Evolutionary conservation across 371 early-diverging fungal genomes (phyloP), one percentile per base, ranked within the genome.

Genomic region (Mortierella sp.): DNA sequence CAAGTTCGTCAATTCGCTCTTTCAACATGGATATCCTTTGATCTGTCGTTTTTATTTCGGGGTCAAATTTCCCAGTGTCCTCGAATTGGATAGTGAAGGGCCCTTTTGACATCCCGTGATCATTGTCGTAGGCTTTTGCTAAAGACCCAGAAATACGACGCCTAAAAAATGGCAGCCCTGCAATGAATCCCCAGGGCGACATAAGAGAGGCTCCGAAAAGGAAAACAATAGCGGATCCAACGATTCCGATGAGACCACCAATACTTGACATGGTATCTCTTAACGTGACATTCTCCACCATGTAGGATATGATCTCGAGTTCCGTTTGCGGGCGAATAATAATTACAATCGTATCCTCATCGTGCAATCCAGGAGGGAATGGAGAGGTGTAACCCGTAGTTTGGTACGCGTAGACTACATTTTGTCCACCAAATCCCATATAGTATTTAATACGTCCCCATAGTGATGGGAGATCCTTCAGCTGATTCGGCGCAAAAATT

Each of bases 1-100:
- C 80, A 4, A 79, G 68, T 21, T 79, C 80, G 57, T 79, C 80
- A 55, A 79, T 52, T 3, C 74, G 70, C 33, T 79, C 80, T 16
- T 79, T 79, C 22, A 79, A 55, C 38, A 74, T 9, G 19, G 16
- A 47, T 2, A 74, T 43, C 58, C 24, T 48, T 55, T 58, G 4
- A 0, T 74, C 80, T 7, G 24, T 43, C 0, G 58, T 60, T 1
- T 33, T 43, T 21, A 69, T 28, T 3, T 41, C 24, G 0, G 40
- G 48, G 15, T 70, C 71, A 13, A 79, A 74, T 32, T 41, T 45
- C 1, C 80, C 80, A 38, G 67, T 74, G 13, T 79, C 28, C 15
- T 67, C 61, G 13, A 61, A n/a, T 40, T 24, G 13, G 16, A 63
- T 66, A 38, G 74, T 79, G 33, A 79, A 79, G 4, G 80, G 80